Evolutionary conservation across 2,329 filamentous ascomycete species (phyloP), one percentile per base, ranked within the genome.

Genomic region (Shiraia sp.): DNA sequence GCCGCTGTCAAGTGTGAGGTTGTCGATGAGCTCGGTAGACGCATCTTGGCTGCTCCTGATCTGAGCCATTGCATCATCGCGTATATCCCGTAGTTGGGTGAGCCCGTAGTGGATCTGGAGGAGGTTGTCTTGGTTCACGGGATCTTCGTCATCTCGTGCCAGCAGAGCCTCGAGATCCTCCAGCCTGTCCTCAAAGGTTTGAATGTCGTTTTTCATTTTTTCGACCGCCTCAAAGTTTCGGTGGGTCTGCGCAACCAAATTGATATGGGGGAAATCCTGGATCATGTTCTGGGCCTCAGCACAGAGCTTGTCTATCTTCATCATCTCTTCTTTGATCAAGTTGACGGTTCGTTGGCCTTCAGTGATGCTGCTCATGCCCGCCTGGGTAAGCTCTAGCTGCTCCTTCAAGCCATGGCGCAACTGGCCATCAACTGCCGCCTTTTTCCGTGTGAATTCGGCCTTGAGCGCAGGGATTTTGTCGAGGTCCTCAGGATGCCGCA

Each of bases 211-310:
- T 66, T 92, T 90, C 90, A 99, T 96, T 59, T 86, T 83, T 75
- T 96, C 86, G 47, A 96, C 91, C 32, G 90, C 89, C 61, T 88
- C 89, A 66, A 99, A 99, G 73, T 99, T 96, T 51, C 92, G 83
- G 72, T 99, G 93, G 54, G 95, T 93, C 72, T 96, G 89, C 40
- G 92, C 92, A 40, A 95, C 88, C 47, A 89, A 76, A 69, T 95
- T 93, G 77, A 95, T 93, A 65, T 90, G 89, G 25, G 87, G 86
- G 71, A 99, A 97, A 75, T 99, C 93, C 63, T 88, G 85, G 63
- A 99, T 96, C 83, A 96, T 96, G 67, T 89, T 90, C 75, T 97
- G 92, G 40, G 91, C 91, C 72, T 99, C 95, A 51, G 91, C 90
- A 75, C 93, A 99, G 52, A 99, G 82, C 73, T 89, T 90, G 75